Base-by-base conservation (phyloP, 1,284 basidiomycete genomes). In the Puccinia hordei region DNA sequence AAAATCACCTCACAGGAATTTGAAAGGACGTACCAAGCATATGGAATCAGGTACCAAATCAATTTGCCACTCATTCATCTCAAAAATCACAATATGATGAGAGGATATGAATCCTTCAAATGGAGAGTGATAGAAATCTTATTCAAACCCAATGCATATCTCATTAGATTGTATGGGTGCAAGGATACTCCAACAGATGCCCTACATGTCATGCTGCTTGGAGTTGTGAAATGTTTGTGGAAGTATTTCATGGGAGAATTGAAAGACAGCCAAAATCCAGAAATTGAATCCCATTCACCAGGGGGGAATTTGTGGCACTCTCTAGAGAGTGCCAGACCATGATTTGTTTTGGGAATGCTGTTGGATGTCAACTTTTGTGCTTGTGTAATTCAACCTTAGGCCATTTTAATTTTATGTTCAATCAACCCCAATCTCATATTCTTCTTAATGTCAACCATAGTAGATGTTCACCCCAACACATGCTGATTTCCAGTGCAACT, bases 151-250 rank as follows among this genome's bases (percentile, higher is more conserved):
- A 30, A 15, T 30, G 2, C 30, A 15, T 1, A 27, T 4, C 15
- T 69, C 17, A 49, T 30, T 44, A 38, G 65, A 9, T 66, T 66
- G 41, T 35, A 66, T 66, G 65, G 65, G 5, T 41, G 35, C 22
- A 8, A 13, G 19, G 38, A 66, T 44, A 66, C 65, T 5, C 65
- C 65, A 10, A 38, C 44, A 1, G 65, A 66, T 27, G 24, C 44
- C 8, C 38, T 66, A 44, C 65, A 66, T 27, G 22, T 66, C 1
- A 35, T 66, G 19, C 24, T 66, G 2, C 65, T 66, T 44, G 65
- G 65, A 13, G 38, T 44, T 2, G 65, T 66, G 3, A 66, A 66
- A 24, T 66, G 44, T 44, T 13, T 66, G 57, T 49, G 22, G n/a
- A 69, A 30, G 5, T 41, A 69, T 17, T 69, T 51, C 24, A 69